Evolutionary conservation across 352 stramenopile species (phyloP).

Genomic region (Globisporangium iwayamae): DNA sequence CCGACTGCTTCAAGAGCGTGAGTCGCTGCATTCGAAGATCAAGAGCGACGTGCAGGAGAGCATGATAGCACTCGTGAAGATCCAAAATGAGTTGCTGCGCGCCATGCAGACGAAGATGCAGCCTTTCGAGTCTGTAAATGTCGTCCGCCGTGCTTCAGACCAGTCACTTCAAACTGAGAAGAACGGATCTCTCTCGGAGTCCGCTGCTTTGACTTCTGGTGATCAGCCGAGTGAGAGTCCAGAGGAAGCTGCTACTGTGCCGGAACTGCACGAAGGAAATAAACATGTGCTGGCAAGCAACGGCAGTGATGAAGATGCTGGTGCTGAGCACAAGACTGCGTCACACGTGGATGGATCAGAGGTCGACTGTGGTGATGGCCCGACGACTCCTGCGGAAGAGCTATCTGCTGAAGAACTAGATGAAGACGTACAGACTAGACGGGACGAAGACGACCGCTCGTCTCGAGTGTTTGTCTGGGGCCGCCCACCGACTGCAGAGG

Average conservation of each 20-base stretch:
- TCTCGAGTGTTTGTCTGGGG: constrained; percentile 71
- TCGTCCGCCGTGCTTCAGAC: not conserved
- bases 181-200: not conserved
- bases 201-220: not conserved
- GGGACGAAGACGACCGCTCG: constrained; percentile 19
- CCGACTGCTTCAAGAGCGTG: constrained; percentile 49
- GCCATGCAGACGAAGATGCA: constrained; percentile 35
- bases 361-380: not conserved
- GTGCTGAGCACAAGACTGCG: not conserved
- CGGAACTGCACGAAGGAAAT: not conserved
- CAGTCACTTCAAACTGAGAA: not conserved
- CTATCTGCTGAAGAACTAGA: constrained; percentile 1
- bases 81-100: constrained; percentile 46
- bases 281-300: not conserved
- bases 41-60: constrained; percentile 48
- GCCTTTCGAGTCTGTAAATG: constrained; percentile 22
- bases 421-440: not conserved
- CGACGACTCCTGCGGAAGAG: not conserved
- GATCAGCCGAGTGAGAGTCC: not conserved
- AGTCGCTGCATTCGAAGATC: constrained; percentile 39
- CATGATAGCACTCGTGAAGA: constrained; percentile 39
- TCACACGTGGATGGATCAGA: constrained; percentile 6
- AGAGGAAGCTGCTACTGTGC: not conserved
- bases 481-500: constrained; percentile 48
- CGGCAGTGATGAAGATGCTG: not conserved